These are phyloP conservation scores for Lyophyllum shimeji DNA, from an alignment of 768 basidiomycete species.

Conservation along the genomic window DNA sequence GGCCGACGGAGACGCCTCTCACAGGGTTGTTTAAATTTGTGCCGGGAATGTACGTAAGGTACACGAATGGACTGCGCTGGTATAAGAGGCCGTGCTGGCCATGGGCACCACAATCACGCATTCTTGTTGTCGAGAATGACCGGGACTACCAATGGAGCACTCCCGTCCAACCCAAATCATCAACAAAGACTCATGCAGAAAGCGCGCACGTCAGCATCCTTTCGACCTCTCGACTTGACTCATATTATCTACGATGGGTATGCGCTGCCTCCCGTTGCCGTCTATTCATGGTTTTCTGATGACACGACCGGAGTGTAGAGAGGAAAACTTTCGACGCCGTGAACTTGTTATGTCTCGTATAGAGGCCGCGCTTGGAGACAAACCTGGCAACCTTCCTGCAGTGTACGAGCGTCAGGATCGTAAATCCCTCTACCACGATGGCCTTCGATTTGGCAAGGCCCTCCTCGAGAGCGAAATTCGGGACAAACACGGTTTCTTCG, in stretches of 20 bases:
- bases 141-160: neutral
- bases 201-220: slow-evolving; percentile 10
- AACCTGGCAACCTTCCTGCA: slow-evolving; percentile 10
- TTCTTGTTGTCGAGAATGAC: neutral
- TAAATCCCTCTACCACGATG: slow-evolving; percentile 20
- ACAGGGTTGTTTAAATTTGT: too few relatives aligned
- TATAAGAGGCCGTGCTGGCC: neutral
- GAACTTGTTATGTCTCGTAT: slow-evolving; percentile 13
- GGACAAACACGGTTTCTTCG: slow-evolving; percentile 16
- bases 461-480: slow-evolving; percentile 20
- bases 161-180: slow-evolving; percentile 1
- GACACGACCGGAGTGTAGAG: neutral
- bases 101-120: neutral
- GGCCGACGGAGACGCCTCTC: too few relatives aligned
- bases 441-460: slow-evolving; percentile 21
- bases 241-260: slow-evolving; percentile 19
- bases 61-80: neutral
- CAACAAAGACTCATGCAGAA: slow-evolving; percentile 15
- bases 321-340: slow-evolving; percentile 7
- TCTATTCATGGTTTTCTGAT: neutral
- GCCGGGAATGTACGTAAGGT: too few relatives aligned
- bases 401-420: slow-evolving; percentile 19
- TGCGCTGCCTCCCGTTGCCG: neutral
- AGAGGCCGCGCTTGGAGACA: slow-evolving; percentile 13
- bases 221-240: slow-evolving; percentile 16